phyloP scores from a whole-genome alignment of 1,284 basidiomycete genomes.

The Ceratobasidium theobromae region DNA sequence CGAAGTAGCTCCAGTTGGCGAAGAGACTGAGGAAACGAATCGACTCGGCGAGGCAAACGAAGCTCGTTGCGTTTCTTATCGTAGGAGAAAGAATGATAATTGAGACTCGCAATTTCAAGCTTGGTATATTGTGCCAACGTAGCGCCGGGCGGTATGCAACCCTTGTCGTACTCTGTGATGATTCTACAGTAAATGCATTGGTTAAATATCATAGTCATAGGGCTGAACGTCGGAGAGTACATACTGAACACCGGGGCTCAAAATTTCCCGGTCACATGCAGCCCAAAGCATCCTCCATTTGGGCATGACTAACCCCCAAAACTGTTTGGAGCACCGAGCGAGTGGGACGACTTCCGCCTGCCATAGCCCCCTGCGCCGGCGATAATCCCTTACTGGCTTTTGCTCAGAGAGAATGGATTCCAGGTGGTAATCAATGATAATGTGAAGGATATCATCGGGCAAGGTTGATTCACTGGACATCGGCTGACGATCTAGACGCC shows the following conservation, averaged over 20 bases:
- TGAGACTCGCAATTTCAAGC: neutral
- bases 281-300: neutral
- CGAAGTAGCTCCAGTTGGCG: constrained; percentile 1
- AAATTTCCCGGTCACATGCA: too few species aligned
- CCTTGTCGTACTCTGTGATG: neutral
- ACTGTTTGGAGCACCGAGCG: neutral
- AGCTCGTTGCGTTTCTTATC: neutral
- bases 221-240: too few species aligned
- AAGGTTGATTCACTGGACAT: too few species aligned
- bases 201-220: too few species aligned
- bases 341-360: neutral
- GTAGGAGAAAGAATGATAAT: neutral
- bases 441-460: neutral
- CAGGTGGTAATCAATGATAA: neutral
- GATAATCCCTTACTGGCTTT: neutral
- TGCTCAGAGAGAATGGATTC: neutral
- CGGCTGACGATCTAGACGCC: too few species aligned
- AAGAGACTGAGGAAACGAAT: neutral
- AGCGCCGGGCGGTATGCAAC: neutral
- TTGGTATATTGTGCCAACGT: neutral
- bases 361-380: neutral
- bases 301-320: neutral
- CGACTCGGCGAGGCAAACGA: neutral
- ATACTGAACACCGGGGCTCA: too few species aligned
- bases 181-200: too few species aligned